Evolutionary conservation across 148 eudicot genomes (phyloP).

Genomic region (Selenicereus undatus): DNA sequence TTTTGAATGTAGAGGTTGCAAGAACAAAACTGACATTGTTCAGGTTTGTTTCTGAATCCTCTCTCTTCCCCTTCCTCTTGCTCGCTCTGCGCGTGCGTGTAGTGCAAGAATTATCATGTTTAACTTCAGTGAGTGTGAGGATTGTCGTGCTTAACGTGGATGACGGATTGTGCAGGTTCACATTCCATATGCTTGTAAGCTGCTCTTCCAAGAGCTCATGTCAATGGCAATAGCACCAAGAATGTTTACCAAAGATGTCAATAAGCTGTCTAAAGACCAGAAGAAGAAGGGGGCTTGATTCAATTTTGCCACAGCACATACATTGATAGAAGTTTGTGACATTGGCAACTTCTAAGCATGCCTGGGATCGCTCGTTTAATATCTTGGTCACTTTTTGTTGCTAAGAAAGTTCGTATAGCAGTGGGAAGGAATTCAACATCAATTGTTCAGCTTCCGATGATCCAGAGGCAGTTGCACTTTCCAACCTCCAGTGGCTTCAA

Average conservation of each 20-base stretch:
- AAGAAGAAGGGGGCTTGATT: constrained; percentile 63
- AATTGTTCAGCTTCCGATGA: neutral
- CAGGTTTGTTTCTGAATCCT: constrained; percentile 50
- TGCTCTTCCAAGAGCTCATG: constrained; percentile 98
- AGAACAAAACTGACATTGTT: constrained; percentile 90
- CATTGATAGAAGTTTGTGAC: neutral
- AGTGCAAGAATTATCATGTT: too few relatives aligned
- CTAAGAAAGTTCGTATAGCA: neutral
- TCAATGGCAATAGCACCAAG: constrained; percentile 99
- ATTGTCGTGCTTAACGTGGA: neutral
- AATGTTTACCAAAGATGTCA: constrained; percentile 88
- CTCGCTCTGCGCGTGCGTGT: neutral
- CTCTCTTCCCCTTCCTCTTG: neutral
- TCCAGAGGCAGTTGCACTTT: neutral
- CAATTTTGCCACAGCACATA: neutral
- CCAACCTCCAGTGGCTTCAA: neutral
- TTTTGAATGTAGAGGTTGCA: constrained; percentile 96
- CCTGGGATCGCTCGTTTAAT: neutral
- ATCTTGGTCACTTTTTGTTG: neutral
- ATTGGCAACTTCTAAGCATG: neutral
- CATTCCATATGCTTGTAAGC: constrained; percentile 94
- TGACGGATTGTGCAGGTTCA: constrained; percentile 53
- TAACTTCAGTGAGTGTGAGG: too few relatives aligned
- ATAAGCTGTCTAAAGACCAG: constrained; percentile 50
- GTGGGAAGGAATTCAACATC: neutral